Percentiles rank a stretch among this genome's conserved stretches.
Conservation (phyloP, 1,284 basidiomycete species). For the Cryptococcus depauperatus region DNA sequence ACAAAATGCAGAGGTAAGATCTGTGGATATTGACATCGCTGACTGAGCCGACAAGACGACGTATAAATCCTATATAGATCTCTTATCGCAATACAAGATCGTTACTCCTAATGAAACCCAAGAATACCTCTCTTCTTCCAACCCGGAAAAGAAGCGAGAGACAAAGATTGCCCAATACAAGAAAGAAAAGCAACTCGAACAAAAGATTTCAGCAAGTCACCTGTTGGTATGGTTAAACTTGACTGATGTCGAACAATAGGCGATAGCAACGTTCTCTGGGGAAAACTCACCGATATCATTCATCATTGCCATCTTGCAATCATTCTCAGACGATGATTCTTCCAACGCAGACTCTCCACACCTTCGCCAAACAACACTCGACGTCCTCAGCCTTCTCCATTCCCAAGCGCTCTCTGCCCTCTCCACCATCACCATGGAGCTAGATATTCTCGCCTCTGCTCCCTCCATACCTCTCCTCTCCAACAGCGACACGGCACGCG, state of each 20-base stretch:
- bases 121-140: background rate
- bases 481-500: too few species aligned
- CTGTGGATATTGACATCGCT: too few species aligned
- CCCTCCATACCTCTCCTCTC: conserved; percentile 18
- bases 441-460: conserved; percentile 59
- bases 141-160: conserved; percentile 51
- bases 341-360: too few species aligned
- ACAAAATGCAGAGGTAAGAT: conserved; percentile 56
- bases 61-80: too few species aligned
- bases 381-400: conserved; percentile 66
- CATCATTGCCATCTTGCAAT: conserved; percentile 29
- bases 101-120: conserved; percentile 50
- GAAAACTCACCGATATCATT: conserved; percentile 17
- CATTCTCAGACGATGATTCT: too few species aligned
- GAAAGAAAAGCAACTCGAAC: conserved; percentile 68
- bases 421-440: conserved; percentile 63
- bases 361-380: conserved; percentile 34
- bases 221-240: background rate
- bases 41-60: too few species aligned
- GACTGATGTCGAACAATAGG: background rate
- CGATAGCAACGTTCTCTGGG: background rate
- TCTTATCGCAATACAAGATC: conserved; percentile 66
- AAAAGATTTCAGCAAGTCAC: conserved; percentile 56
- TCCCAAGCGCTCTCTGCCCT: conserved; percentile 62
- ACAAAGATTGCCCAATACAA: conserved; percentile 80